phyloP scores from a whole-genome alignment of 106 monocot genomes.

The Dioscorea dumetorum region DNA sequence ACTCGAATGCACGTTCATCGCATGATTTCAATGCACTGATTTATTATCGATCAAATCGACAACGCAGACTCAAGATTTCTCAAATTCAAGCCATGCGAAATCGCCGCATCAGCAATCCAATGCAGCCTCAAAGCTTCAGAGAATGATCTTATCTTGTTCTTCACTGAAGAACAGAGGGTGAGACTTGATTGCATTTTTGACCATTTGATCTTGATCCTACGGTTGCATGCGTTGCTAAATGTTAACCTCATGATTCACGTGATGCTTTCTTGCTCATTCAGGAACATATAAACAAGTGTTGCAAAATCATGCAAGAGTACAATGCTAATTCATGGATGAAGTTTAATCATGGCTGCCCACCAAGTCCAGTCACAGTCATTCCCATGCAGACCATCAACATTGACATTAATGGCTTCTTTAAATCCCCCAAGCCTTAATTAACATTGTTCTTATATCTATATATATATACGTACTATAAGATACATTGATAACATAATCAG shows the following conservation, averaged over 20 bases:
- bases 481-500: not conserved
- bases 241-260: not conserved
- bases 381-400: constrained; percentile 1
- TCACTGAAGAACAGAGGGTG: too few species aligned
- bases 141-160: too few species aligned
- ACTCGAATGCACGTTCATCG: too few species aligned
- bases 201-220: constrained; percentile 13
- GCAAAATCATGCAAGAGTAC: not conserved
- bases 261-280: not conserved
- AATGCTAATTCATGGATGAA: not conserved
- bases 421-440: not conserved
- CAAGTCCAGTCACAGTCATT: constrained; percentile 14
- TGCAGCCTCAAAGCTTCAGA: not conserved
- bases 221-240: not conserved
- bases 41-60: not conserved
- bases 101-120: constrained; percentile 8
- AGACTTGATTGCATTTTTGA: not conserved
- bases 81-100: constrained; percentile 1
- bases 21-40: not conserved
- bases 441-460: not conserved
- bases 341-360: not conserved
- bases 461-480: not conserved
- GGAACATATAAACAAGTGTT: constrained; percentile 1
- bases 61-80: constrained; percentile 14
- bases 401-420: constrained; percentile 5